Evolutionary conservation across 352 stramenopile species (phyloP).

Genomic region (Phytophthora pseudosyringae): DNA sequence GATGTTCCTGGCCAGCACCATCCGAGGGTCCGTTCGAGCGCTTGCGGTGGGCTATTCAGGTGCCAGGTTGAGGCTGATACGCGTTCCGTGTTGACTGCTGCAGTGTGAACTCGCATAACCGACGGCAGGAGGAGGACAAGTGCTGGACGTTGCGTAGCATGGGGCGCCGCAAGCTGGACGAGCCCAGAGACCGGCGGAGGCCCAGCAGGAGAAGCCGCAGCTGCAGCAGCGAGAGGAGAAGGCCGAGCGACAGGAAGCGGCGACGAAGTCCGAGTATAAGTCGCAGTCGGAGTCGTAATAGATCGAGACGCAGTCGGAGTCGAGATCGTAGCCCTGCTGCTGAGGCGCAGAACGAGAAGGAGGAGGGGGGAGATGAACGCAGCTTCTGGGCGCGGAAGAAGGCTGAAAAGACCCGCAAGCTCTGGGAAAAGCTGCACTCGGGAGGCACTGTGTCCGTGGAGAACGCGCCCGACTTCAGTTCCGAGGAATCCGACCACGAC

Average conservation of each 20-base stretch:
- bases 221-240: slow-evolving; percentile 10
- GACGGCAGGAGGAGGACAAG: slow-evolving; percentile 67
- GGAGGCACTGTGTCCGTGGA: slow-evolving; percentile 51
- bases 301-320: slow-evolving; percentile 24
- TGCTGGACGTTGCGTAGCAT: slow-evolving; percentile 62
- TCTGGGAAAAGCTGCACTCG: slow-evolving; percentile 58
- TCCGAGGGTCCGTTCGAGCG: slow-evolving; percentile 49
- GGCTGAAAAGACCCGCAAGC: slow-evolving; percentile 52
- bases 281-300: slow-evolving; percentile 17
- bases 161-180: slow-evolving; percentile 40
- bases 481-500: slow-evolving; percentile 51
- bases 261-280: slow-evolving; percentile 22
- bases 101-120: slow-evolving; percentile 70
- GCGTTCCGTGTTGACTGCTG: neutral
- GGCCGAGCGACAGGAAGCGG: neutral
- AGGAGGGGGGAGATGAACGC: slow-evolving; percentile 38
- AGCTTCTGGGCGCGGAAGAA: slow-evolving; percentile 69
- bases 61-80: neutral
- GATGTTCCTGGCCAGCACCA: slow-evolving; percentile 65
- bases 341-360: neutral
- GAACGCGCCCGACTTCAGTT: slow-evolving; percentile 56
- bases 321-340: slow-evolving; percentile 10
- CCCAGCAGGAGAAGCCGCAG: slow-evolving; percentile 32
- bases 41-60: neutral
- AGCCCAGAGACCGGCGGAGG: slow-evolving; percentile 9